phyloP scores from a whole-genome alignment of 2,329 filamentous ascomycete species.

The Hypoxylon sp. region DNA sequence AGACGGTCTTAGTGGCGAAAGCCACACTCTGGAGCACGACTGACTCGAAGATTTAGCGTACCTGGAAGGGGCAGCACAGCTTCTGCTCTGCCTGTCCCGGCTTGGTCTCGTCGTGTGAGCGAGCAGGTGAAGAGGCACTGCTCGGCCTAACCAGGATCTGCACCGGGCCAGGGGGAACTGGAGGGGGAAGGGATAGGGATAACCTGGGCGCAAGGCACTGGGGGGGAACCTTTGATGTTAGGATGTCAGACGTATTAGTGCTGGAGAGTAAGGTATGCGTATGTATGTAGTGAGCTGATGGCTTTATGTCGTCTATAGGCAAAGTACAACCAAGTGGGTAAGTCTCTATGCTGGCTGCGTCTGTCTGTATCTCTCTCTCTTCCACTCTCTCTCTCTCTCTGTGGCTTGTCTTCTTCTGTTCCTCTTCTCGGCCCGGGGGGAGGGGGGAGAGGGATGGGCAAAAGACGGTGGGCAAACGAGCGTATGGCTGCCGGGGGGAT shows the following conservation, averaged over 20 bases:
- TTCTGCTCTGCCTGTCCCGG: too few species aligned
- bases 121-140: conserved; percentile 28
- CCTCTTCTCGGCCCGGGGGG: too few species aligned
- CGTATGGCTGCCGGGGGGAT: conserved; percentile 19
- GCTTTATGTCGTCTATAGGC: conserved; percentile 3
- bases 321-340: conserved; percentile 29
- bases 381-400: too few species aligned
- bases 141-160: conserved; percentile 36
- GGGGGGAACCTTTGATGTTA: conserved; percentile 32
- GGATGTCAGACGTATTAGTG: conserved; percentile 31
- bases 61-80: conserved; percentile 20
- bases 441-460: conserved; percentile 4
- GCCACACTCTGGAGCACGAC: conserved; percentile 39
- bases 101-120: conserved; percentile 9
- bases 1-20: conserved; percentile 45
- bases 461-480: conserved; percentile 29
- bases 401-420: too few species aligned
- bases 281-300: neutral
- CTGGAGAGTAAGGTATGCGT: neutral
- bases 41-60: conserved; percentile 43
- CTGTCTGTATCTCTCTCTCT: neutral
- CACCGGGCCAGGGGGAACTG: conserved; percentile 36
- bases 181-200: too few species aligned
- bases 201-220: conserved; percentile 21
- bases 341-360: conserved; percentile 18